A percentile compares a stretch with the other conserved stretches of the same genome.
Conservation (phyloP, 164 flowering plant species). For the Malania oleifera region DNA sequence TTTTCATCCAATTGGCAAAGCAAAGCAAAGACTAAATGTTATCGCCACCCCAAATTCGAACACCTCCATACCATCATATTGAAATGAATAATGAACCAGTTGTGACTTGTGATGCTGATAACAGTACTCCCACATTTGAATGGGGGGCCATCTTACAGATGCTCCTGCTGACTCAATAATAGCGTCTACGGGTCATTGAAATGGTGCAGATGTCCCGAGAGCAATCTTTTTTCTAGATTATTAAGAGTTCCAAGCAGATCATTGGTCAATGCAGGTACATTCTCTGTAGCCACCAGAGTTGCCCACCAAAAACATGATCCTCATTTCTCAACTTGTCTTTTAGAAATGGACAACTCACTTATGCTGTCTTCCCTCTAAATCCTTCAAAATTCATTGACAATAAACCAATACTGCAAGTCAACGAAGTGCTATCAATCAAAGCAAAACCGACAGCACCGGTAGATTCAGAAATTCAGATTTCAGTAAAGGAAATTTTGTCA, state of each 20-base stretch:
- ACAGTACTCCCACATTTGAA: slow-evolving; percentile 1
- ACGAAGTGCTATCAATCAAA: neutral
- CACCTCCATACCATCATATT: neutral
- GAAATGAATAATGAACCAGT: neutral
- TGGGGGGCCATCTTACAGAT: slow-evolving; percentile 2
- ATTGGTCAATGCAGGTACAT: slow-evolving; percentile 5
- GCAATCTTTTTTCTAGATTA: neutral
- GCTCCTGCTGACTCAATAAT: slow-evolving; percentile 10
- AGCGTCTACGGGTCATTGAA: neutral
- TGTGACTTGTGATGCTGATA: slow-evolving; percentile 1
- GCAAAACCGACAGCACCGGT: neutral
- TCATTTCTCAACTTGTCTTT: neutral
- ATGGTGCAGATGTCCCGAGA: slow-evolving; percentile 5
- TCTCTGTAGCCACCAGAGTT: slow-evolving; percentile 8
- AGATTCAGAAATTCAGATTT: too few relatives aligned
- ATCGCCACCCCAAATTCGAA: neutral
- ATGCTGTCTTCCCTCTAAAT: neutral
- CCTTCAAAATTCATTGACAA: neutral
- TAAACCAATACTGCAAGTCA: neutral
- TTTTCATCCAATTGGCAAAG: neutral
- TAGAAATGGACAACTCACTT: neutral
- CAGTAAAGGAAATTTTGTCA: too few relatives aligned
- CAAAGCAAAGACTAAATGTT: neutral
- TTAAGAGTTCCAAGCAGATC: slow-evolving; percentile 2
- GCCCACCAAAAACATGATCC: neutral